Evolutionary conservation across 148 eudicot species (phyloP).

Genomic region (Nepenthes gracilis): DNA sequence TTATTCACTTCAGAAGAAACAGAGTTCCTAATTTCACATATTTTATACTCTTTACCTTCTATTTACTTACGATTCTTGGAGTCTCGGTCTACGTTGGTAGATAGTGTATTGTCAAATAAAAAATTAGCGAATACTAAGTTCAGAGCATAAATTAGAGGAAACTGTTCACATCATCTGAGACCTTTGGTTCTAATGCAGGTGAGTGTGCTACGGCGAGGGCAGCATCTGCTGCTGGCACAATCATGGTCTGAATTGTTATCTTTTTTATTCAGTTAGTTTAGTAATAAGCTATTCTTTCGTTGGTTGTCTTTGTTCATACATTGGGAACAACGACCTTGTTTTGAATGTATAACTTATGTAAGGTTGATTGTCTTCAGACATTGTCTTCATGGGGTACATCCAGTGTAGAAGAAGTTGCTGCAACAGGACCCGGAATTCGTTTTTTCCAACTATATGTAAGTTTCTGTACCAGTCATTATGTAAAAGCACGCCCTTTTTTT

Average conservation of each 20-base stretch:
- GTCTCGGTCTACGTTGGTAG: no score
- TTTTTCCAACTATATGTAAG: constrained; percentile 94
- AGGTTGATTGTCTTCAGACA: constrained; percentile 31
- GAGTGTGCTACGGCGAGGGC: constrained; percentile 88
- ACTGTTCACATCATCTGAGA: not conserved
- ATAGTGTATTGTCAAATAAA: no score
- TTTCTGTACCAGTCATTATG: not conserved
- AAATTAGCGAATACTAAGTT: not conserved
- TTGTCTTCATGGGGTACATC: constrained; percentile 73
- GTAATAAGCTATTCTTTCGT: not conserved
- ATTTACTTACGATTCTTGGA: no score
- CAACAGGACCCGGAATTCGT: constrained; percentile 71
- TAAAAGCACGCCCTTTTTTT: not conserved
- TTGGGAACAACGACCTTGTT: no score
- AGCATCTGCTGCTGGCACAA: constrained; percentile 74
- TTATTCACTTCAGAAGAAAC: not conserved
- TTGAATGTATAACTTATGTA: not conserved
- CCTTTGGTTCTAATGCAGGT: constrained; percentile 26
- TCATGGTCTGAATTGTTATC: constrained; percentile 46
- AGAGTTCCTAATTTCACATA: not conserved
- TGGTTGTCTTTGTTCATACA: no score
- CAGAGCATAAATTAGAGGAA: not conserved
- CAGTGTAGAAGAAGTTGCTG: constrained; percentile 86
- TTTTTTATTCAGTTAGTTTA: not conserved
- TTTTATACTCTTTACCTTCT: not conserved